Percentiles rank a stretch among this genome's conserved stretches.
These are phyloP conservation scores for Blumeria graminis DNA, from an alignment of 2,329 filamentous ascomycete genomes.

Conservation along the genomic window DNA sequence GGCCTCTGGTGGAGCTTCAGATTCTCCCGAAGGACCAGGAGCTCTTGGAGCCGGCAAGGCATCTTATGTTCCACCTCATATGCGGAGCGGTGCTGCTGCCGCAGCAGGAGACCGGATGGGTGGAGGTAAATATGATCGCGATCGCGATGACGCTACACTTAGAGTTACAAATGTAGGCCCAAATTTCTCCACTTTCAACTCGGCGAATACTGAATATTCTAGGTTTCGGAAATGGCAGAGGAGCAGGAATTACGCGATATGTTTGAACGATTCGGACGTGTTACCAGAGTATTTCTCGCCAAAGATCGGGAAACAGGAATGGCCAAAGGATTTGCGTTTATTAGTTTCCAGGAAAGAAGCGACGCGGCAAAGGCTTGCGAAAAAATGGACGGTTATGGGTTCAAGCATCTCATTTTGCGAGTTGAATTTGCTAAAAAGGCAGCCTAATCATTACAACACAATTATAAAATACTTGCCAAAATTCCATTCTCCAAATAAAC, in stretches of 20 bases:
- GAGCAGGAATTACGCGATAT: constrained; percentile 88
- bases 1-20: constrained; percentile 24
- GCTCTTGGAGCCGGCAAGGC: constrained; percentile 42
- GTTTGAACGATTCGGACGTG: constrained; percentile 91
- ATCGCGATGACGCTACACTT: constrained; percentile 72
- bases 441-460: constrained; percentile 6
- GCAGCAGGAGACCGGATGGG: constrained; percentile 60
- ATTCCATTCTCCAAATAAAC: background rate
- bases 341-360: constrained; percentile 74
- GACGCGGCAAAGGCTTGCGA: constrained; percentile 84
- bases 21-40: constrained; percentile 23
- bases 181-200: background rate
- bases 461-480: background rate
- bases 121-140: constrained; percentile 72
- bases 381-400: constrained; percentile 94
- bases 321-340: constrained; percentile 97
- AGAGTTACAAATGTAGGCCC: constrained; percentile 83
- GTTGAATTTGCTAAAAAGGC: constrained; percentile 74
- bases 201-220: constrained; percentile 8
- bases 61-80: constrained; percentile 82
- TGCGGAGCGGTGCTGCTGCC: constrained; percentile 43
- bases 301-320: constrained; percentile 92
- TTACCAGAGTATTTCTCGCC: constrained; percentile 90
- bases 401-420: constrained; percentile 65
- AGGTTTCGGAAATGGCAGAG: constrained; percentile 94